Evolutionary conservation across 805 yeast genomes (phyloP).

Genomic region (Saturnispora sekii): DNA sequence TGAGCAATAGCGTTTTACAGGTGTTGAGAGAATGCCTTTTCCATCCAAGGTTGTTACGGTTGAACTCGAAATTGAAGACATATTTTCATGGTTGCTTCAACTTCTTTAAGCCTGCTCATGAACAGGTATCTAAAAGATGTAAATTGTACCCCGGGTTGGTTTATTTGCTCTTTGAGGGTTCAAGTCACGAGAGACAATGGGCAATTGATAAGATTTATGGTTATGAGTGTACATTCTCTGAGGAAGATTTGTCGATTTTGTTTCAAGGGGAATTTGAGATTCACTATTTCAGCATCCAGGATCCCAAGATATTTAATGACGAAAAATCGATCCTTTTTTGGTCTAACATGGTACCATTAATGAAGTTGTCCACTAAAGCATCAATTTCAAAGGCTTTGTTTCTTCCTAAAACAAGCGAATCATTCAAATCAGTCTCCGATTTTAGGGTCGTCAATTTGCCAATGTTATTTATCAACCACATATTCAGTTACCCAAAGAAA

Average conservation of each 20-base stretch:
- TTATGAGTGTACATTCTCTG: conserved; percentile 12
- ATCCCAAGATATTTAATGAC: conserved; percentile 38
- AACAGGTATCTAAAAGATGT: conserved; percentile 14
- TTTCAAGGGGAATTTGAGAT: conserved; percentile 46
- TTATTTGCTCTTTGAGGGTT: conserved; percentile 47
- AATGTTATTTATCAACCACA: conserved; percentile 38
- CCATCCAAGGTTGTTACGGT: conserved; percentile 42
- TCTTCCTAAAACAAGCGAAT: conserved; percentile 19
- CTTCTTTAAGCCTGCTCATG: conserved; percentile 11
- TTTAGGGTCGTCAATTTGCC: conserved; percentile 29
- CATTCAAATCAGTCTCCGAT: conserved; percentile 17
- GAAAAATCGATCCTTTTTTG: conserved; percentile 38
- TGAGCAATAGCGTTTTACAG: conserved; percentile 16
- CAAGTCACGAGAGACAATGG: conserved; percentile 37
- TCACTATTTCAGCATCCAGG: conserved; percentile 45
- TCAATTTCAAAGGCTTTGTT: conserved; percentile 25
- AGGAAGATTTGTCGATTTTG: conserved; percentile 26
- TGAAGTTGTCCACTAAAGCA: conserved; percentile 28
- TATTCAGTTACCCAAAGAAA: conserved; percentile 38
- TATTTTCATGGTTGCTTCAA: conserved; percentile 31
- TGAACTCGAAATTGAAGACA: conserved; percentile 26
- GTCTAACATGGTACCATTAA: conserved; percentile 30
- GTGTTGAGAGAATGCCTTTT: conserved; percentile 39
- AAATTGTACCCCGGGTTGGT: conserved; percentile 39
- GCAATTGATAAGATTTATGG: conserved; percentile 28